Base-by-base conservation (phyloP, 1,284 basidiomycete genomes). In the Melampsora americana region DNA sequence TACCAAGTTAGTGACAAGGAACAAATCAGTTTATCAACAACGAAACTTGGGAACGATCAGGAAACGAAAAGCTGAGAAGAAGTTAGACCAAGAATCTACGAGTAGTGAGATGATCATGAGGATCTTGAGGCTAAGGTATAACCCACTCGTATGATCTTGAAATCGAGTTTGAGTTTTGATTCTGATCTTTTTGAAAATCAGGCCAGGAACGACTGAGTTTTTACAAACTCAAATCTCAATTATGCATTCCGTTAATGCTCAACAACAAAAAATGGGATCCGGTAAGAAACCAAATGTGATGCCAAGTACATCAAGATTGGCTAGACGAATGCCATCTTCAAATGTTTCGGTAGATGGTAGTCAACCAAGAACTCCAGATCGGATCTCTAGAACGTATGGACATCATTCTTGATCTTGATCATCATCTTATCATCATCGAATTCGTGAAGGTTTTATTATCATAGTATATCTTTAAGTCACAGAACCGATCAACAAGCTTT, bases 1-100 rank as follows among this genome's bases (percentile, higher is more conserved):
- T 1, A 88, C 89, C n/a, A 92, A 91, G 83, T 77, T 77, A 9
- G 71, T 79, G 14, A 59, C 71, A 0, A 89, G 93, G 5, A 90
- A 90, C 5, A 98, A 97, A 86, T 92, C 92, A 77, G 91, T 97
- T 42, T 90, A 93, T 79, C 92, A 93, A 80, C 90, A 87, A 79
- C 83, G 87, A 23, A 98, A 96, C 82, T 87, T 99, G 20, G 95
- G 95, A 9, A 99, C 96, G 4, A 99, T 99, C 83, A 90, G 90
- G 83, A 90, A 95, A 81, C 88, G 93, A 78, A 99, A 98, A 86
- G 89, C 89, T 82, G 92, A 94, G 84, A 98, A 95, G 86, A 87
- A 89, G 80, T 87, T 89, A 80, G 88, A 90, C 77, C 86, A 86
- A 1, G 84, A 85, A 71, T 87, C 85, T 26, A 90, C 89, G 80